phyloP scores from a whole-genome alignment of 805 yeast genomes.

The Lipomyces starkeyi region DNA sequence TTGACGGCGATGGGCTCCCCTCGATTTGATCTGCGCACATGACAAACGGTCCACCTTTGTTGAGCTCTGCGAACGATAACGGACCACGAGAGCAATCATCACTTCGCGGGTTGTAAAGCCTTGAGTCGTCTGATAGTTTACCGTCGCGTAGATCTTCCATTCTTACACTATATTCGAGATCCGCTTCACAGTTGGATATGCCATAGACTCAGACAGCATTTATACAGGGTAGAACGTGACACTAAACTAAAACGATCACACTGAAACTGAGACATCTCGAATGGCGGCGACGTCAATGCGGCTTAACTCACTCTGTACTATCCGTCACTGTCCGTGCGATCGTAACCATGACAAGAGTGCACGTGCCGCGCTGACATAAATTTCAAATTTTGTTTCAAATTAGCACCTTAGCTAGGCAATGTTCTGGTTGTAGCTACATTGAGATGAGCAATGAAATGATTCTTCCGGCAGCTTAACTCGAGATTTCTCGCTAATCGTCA shows the following conservation, averaged over 20 bases:
- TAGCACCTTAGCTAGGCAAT: not conserved
- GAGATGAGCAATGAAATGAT: not conserved
- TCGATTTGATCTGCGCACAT: conserved; percentile 19
- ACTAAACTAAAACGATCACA: not conserved
- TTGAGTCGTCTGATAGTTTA: not conserved
- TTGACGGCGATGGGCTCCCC: not conserved
- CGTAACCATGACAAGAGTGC: not conserved
- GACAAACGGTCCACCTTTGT: conserved; percentile 19
- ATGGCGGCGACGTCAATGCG: not conserved
- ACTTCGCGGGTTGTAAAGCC: not conserved
- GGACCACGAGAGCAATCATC: conserved; percentile 18
- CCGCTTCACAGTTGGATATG: not conserved
- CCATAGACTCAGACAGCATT: not conserved
- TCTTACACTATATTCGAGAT: not conserved
- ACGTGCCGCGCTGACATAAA: not conserved
- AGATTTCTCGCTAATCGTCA: not conserved
- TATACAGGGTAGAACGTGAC: not conserved
- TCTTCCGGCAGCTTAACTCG: no score
- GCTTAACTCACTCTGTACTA: not conserved
- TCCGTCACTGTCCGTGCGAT: not conserved
- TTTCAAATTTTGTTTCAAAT: not conserved
- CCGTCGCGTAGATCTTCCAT: not conserved
- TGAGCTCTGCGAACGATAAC: conserved; percentile 24
- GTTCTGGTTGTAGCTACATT: not conserved
- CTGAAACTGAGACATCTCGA: not conserved